phyloP scores from a whole-genome alignment of 192 early-diverging fungal genomes.

The Spinellus fusiger region DNA sequence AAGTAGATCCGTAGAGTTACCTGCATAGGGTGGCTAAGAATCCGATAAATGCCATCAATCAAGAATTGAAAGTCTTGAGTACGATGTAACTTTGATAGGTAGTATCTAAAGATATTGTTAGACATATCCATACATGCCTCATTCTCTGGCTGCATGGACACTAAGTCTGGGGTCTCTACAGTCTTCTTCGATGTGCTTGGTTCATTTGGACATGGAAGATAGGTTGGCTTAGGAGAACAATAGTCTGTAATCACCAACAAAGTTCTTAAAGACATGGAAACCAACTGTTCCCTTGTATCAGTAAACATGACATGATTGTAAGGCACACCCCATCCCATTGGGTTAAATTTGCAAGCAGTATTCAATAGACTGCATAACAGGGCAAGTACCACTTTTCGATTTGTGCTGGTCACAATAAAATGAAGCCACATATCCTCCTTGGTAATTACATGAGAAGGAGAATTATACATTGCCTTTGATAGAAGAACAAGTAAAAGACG shows the following conservation, averaged over 20 bases:
- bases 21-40: slow-evolving; percentile 77
- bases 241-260: slow-evolving; percentile 66
- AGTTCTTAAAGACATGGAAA: slow-evolving; percentile 59
- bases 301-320: slow-evolving; percentile 79
- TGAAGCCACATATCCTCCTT: slow-evolving; percentile 54
- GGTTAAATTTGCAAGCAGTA: slow-evolving; percentile 74
- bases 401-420: slow-evolving; percentile 43
- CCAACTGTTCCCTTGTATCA: slow-evolving; percentile 69
- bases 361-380: slow-evolving; percentile 87
- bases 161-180: too few relatives aligned
- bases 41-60: slow-evolving; percentile 65
- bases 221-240: slow-evolving; percentile 30
- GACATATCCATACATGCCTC: neutral
- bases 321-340: slow-evolving; percentile 78
- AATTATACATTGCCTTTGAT: slow-evolving; percentile 75
- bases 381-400: slow-evolving; percentile 66
- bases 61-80: slow-evolving; percentile 81
- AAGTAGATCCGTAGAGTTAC: neutral
- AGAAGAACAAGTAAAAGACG: slow-evolving; percentile 73
- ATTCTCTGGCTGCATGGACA: too few relatives aligned
- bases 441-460: slow-evolving; percentile 39
- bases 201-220: neutral
- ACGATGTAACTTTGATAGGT: slow-evolving; percentile 75
- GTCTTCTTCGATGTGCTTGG: neutral
- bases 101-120: slow-evolving; percentile 74